A percentile compares a stretch with the other conserved stretches of the same genome.
These are phyloP conservation scores for Botrytis fragariae DNA, from an alignment of 2,329 filamentous ascomycete genomes.

Conservation along the genomic window DNA sequence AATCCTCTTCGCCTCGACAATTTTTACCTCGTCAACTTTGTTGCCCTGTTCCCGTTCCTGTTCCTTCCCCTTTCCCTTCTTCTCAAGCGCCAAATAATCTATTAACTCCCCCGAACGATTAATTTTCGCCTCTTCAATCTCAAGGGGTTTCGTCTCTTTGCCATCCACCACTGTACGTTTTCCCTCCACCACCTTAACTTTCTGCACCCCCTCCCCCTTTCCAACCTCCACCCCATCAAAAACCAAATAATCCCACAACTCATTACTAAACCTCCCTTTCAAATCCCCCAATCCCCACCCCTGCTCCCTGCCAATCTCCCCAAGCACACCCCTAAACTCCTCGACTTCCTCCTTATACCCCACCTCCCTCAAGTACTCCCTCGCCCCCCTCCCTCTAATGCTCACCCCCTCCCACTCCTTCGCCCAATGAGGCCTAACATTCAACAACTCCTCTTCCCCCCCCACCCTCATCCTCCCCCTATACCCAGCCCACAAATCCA, in stretches of 20 bases:
- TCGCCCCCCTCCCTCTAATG: neutral
- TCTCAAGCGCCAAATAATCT: neutral
- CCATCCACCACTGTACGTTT: neutral
- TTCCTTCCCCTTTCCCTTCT: neutral
- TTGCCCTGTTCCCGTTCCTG: neutral
- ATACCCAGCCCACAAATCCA: conserved; percentile 45
- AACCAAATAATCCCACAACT: conserved; percentile 39
- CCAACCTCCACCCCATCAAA: neutral
- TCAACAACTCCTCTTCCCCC: conserved; percentile 23
- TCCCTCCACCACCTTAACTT: neutral
- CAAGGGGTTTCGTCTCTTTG: neutral
- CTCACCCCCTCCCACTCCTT: conserved; percentile 42
- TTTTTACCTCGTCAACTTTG: neutral
- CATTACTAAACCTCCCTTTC: conserved; percentile 42
- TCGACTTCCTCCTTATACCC: neutral
- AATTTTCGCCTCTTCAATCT: neutral
- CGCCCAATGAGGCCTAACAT: conserved; percentile 44
- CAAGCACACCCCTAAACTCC: conserved; percentile 26
- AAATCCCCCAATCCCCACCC: conserved; percentile 42
- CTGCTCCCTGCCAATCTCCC: conserved; percentile 40
- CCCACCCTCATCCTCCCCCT: conserved; percentile 21
- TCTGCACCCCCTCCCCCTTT: neutral
- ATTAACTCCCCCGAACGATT: neutral
- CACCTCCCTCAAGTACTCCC: neutral
- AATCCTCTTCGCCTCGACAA: neutral